phyloP scores from a whole-genome alignment of 2,329 filamentous ascomycete species.

The Colletotrichum kahawae region DNA sequence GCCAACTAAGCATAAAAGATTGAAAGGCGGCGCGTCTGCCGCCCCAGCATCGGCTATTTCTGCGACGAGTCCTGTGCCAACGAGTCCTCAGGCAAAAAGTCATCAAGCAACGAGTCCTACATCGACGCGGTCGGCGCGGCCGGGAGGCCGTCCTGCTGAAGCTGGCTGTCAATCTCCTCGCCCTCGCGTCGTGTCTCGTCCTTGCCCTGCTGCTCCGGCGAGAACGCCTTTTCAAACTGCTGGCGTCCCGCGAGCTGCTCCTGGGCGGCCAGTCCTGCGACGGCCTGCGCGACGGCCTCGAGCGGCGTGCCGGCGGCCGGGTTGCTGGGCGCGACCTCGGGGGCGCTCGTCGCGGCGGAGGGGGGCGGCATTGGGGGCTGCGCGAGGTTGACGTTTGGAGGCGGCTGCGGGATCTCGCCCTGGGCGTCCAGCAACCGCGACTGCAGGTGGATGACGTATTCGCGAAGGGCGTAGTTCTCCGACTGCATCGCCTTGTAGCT shows the following conservation, averaged over 20 bases:
- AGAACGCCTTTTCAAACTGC: constrained; percentile 41
- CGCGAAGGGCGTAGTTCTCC: constrained; percentile 89
- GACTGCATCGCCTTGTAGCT: constrained; percentile 80
- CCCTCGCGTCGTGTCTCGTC: constrained; percentile 49
- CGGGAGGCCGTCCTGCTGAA: constrained; percentile 45
- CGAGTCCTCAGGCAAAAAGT: too few relatives aligned
- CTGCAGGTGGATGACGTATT: constrained; percentile 92
- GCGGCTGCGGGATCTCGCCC: constrained; percentile 84
- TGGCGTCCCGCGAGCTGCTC: constrained; percentile 42
- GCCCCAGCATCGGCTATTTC: too few relatives aligned
- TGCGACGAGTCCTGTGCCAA: too few relatives aligned
- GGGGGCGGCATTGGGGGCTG: constrained; percentile 46
- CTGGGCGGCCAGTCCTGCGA: constrained; percentile 47
- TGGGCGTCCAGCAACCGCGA: constrained; percentile 82
- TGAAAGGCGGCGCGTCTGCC: constrained; percentile 9
- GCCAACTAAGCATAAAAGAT: constrained; percentile 6
- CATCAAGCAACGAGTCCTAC: constrained; percentile 23
- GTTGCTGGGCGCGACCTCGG: constrained; percentile 5
- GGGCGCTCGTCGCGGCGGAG: constrained; percentile 13
- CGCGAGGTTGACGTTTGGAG: constrained; percentile 76
- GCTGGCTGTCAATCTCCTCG: constrained; percentile 60
- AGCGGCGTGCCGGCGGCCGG: constrained; percentile 41
- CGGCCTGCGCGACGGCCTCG: constrained; percentile 56
- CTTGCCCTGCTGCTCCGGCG: constrained; percentile 38
- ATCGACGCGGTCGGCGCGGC: constrained; percentile 34